Percentiles rank a stretch among this genome's conserved stretches.
Evolutionary conservation across 2,329 filamentous ascomycete genomes (phyloP).

Genomic region (Verticillium dahliae): DNA sequence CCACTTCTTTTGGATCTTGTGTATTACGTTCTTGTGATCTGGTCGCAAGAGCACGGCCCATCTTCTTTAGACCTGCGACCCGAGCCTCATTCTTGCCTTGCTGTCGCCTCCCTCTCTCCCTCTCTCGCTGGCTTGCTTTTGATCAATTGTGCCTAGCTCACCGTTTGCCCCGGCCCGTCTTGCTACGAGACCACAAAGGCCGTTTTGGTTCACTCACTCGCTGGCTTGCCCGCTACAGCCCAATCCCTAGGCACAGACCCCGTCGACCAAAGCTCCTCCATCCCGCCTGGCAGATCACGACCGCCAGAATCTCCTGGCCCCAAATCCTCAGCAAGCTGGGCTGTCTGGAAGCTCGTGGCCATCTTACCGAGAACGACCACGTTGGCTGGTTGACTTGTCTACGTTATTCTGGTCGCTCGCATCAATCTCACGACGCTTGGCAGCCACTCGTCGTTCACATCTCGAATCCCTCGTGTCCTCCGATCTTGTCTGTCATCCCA

Average conservation of each 20-base stretch:
- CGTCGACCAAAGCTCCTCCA: not conserved
- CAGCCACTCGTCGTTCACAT: not conserved
- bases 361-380: not conserved
- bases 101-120: not conserved
- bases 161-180: not conserved
- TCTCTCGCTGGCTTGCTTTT: not conserved
- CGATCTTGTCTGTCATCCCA: not conserved
- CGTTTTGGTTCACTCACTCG: too few relatives aligned
- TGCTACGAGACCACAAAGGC: too few relatives aligned
- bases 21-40: too few relatives aligned
- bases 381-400: constrained; percentile 3
- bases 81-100: too few relatives aligned
- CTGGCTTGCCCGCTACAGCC: too few relatives aligned
- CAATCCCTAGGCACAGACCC: too few relatives aligned
- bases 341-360: not conserved
- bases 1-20: not conserved
- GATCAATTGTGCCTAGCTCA: not conserved
- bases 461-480: not conserved
- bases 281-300: not conserved
- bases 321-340: not conserved
- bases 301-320: not conserved
- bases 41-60: too few relatives aligned
- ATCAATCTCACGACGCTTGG: not conserved
- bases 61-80: too few relatives aligned
- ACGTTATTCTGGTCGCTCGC: constrained; percentile 2